Evolutionary conservation across 108 stramenopile species (phyloP).

Genomic region (Pseudonitzschia multiseries): DNA sequence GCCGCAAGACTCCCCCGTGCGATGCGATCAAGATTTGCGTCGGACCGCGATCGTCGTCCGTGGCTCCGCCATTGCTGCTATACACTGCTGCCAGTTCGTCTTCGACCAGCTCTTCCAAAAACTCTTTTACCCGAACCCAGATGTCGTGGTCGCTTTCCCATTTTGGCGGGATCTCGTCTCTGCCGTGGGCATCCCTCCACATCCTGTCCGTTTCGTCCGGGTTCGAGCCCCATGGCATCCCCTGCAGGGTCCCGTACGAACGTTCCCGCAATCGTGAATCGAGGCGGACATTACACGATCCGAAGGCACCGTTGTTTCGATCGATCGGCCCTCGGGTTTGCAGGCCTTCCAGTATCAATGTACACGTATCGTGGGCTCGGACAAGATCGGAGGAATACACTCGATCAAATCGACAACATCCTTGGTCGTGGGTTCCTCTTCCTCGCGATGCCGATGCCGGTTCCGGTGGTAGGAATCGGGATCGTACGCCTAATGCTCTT

Average conservation of each 20-base stretch:
- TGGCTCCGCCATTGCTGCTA: not conserved
- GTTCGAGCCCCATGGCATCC: conserved; percentile 33
- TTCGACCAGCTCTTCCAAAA: conserved; percentile 38
- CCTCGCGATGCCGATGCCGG: not conserved
- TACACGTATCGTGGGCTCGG: conserved; percentile 12
- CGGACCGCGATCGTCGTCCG: not conserved
- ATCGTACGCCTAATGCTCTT: conserved; percentile 14
- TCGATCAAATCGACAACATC: not conserved
- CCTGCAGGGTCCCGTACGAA: conserved; percentile 56
- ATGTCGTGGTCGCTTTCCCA: conserved; percentile 53
- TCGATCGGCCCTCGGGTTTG: not conserved
- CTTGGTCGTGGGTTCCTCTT: not conserved
- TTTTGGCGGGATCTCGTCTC: conserved; percentile 27
- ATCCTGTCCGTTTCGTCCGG: conserved; percentile 29
- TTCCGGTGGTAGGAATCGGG: conserved; percentile 4
- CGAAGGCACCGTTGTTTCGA: not conserved
- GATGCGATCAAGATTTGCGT: conserved; percentile 54
- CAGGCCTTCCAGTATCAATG: conserved; percentile 8
- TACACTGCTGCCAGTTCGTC: conserved; percentile 31
- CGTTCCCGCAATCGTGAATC: conserved; percentile 50
- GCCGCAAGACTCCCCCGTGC: conserved; percentile 55
- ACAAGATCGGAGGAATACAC: conserved; percentile 16
- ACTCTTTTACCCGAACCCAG: conserved; percentile 47
- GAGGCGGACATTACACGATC: conserved; percentile 20
- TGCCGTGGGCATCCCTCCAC: conserved; percentile 5